Evolutionary conservation across 176 grass and related monocot genomes (phyloP), one percentile per base, ranked within the genome.

Genomic region (Oryza meridionalis): DNA sequence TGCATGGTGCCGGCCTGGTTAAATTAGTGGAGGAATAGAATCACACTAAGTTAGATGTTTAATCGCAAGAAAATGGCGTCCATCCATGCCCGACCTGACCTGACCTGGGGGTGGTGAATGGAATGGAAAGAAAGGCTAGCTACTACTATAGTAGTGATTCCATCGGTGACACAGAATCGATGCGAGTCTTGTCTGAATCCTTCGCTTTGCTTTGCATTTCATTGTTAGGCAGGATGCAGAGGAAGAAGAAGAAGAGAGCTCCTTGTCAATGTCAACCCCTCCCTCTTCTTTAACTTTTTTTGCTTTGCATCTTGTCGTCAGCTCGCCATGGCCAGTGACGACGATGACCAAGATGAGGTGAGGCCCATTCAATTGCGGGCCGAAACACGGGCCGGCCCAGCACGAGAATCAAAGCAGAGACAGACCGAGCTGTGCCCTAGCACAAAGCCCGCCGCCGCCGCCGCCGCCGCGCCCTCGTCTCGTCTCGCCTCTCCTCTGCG

Each of bases 11-110:
- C 26, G 62, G 46, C 32, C 17, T 45, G 67, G 64, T 75, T 72
- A 67, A 67, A 62, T 68, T 78, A 46, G 24, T 40, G 16, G 27
- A 25, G 38, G 79, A 66, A 17, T 77, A 44, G 76, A 86, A 73
- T 86, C 40, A 13, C 84, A 79, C 68, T 24, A 72, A 25, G 1
- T 32, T 1, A n/a, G 19, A 47, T 2, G n/a, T 17, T 77, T 58
- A 70, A 85, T 64, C 13, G 51, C 25, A 12, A 33, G 26, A 70
- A 85, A 71, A 35, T 5, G 17, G 68, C 58, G 61, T 50, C 68
- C 76, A 2, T 73, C 76, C 67, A 17, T 79, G 53, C 17, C 53
- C 7, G 64, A 33, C 6, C 16, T 38, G 38, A 19, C 17, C 53
- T 21, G 64, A 33, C 6, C 16, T 38, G 38, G n/a, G 6, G 3